phyloP scores from a whole-genome alignment of 805 yeast species.

The Tetrapisispora namnaoensis region DNA sequence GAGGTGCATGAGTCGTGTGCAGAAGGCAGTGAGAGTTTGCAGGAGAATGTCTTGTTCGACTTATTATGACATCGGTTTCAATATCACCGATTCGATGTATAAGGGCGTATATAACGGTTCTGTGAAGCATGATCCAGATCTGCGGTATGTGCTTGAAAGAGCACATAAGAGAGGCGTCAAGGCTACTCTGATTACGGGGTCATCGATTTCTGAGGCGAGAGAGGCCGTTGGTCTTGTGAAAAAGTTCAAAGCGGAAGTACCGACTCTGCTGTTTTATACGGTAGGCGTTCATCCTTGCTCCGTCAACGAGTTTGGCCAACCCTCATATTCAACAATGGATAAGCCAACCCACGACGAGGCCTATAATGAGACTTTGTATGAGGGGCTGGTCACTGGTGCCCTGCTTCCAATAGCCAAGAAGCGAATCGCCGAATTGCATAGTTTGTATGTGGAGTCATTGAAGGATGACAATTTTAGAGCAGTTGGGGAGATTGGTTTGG shows the following conservation, averaged over 20 bases:
- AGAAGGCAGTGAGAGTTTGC: too few species aligned
- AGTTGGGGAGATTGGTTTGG: conserved; percentile 93
- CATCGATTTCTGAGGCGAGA: conserved; percentile 52
- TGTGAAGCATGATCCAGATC: conserved; percentile 57
- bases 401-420: conserved; percentile 4
- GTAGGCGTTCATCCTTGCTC: conserved; percentile 96
- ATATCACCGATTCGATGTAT: conserved; percentile 84
- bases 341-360: conserved; percentile 20
- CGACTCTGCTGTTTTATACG: conserved; percentile 43
- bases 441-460: conserved; percentile 43
- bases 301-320: conserved; percentile 43
- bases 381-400: neutral
- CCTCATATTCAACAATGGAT: conserved; percentile 22
- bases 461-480: conserved; percentile 47
- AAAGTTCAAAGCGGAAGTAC: neutral
- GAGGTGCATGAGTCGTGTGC: too few species aligned
- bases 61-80: conserved; percentile 49
- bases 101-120: conserved; percentile 68
- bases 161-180: conserved; percentile 59
- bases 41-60: neutral
- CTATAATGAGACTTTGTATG: conserved; percentile 9
- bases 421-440: conserved; percentile 33
- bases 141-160: conserved; percentile 51
- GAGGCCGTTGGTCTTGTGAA: conserved; percentile 20
- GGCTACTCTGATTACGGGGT: conserved; percentile 74